A percentile compares a stretch with the other conserved stretches of the same genome.
Evolutionary conservation across 805 yeast genomes (phyloP).

Genomic region (Sugiyamaella chiloensis): DNA sequence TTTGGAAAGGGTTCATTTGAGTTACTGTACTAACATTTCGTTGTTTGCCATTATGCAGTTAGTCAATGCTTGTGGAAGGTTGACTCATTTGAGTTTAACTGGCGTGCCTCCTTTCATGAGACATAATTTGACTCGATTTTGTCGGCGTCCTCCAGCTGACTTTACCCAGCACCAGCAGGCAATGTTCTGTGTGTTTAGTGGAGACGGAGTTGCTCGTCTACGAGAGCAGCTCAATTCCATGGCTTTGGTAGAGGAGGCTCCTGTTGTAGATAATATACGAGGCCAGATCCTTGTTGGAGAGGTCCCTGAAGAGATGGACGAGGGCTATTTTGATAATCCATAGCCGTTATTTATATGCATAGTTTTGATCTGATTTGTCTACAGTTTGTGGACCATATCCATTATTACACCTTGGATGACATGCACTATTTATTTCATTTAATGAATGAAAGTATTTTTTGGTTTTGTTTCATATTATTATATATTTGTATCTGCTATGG

Average conservation of each 20-base stretch:
- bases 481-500: no score
- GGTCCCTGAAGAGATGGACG: background rate
- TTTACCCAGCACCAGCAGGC: slow-evolving; percentile 82
- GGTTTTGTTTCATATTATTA: no score
- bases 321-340: slow-evolving; percentile 3
- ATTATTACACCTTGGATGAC: background rate
- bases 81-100: slow-evolving; percentile 87
- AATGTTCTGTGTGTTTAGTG: slow-evolving; percentile 89
- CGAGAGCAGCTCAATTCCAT: slow-evolving; percentile 58
- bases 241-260: background rate
- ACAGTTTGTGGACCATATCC: no score
- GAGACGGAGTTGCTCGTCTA: slow-evolving; percentile 76
- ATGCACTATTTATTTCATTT: background rate
- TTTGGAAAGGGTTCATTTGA: slow-evolving; percentile 86
- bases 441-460: no score
- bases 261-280: background rate
- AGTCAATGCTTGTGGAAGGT: slow-evolving; percentile 73
- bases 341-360: slow-evolving; percentile 4
- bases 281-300: background rate
- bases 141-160: slow-evolving; percentile 90
- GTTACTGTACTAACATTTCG: slow-evolving; percentile 81
- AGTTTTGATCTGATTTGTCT: no score
- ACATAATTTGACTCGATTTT: slow-evolving; percentile 77
- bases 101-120: slow-evolving; percentile 89
- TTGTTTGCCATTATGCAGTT: slow-evolving; percentile 73